Evolutionary conservation across 2,329 filamentous ascomycete species (phyloP), one percentile per base, ranked within the genome.

Genomic region (Tolypocladium album): DNA sequence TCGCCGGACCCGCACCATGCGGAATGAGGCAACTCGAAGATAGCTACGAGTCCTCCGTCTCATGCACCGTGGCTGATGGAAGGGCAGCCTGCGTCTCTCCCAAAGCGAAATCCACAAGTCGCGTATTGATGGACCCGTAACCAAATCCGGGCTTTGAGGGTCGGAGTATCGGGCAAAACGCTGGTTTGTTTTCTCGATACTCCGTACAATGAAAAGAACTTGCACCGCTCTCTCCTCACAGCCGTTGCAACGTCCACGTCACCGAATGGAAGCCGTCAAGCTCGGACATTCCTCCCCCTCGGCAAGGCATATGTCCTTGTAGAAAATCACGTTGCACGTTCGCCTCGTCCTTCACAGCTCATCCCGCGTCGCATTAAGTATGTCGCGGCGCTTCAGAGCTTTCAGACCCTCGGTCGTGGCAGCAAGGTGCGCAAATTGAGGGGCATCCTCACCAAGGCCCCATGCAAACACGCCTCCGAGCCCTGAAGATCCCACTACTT

Each of bases 401-500:
- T 31, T 42, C 58, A 60, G 34, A 39, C 59, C 66, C 8, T 69
- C 60, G 9, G 68, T 39, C 7, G 72, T 75, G 4, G 74, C 74
- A 40, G 63, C 63, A 13, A 81, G 68, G 59, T 77, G 77, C 24
- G 68, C 64, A 61, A 77, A 82, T 3, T 66, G 59, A 0, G 76
- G 74, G 2, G 76, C 79, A 61, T 91, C 88, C 72, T 91, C 87
- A 2, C 86, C 88, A 61, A 91, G 67, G 24, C 85, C 87, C 88
- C 88, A 91, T 0, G 88, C 87, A 79, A 91, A 90, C 5, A 89
- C 83, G 20, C 89, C 88, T 1, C 88, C 88, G 0, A 91, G 70
- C 1, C 75, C 71, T 67, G 81, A 79, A 39, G 76, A 75, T 38
- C 77, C 73, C 3, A 89, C 77, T 42, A 92, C 79, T 5, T 79